Base-by-base conservation (phyloP, 805 yeast genomes). In the Grigorovia yakushimaensis region DNA sequence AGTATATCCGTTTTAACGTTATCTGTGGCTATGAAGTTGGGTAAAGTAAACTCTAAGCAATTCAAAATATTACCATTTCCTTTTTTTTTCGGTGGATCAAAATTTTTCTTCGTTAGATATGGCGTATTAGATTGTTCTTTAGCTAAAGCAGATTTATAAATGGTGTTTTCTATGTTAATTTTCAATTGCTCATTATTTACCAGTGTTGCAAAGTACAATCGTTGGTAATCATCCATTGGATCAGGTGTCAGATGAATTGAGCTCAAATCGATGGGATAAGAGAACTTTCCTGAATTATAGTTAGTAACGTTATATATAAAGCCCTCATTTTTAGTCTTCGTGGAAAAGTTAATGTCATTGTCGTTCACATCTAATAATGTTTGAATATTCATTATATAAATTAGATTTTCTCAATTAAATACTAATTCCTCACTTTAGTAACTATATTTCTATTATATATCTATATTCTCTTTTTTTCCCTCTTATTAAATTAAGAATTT, bases 141-240 rank as follows among this genome's bases (percentile, higher is more conserved):
- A 6, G 37, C 37, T 15, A 33, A 13, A 15, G 37, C 6, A 13
- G 37, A 33, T 15, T n/a, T 33, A 33, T 33, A 33, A 33, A 13
- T 15, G 15, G 37, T 33, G 4, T 33, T 33, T 33, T 33, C 17
- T 13, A 33, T 33, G 15, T 33, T 33, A 15, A 33, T 33, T 7
- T 17, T n/a, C 17, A 33, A 15, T 3, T 33, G 11, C n/a, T 33
- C 7, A 33, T 13, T 33, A 11, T n/a, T 33, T 15, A 33, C 17
- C 15, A 33, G 7, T n/a, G 17, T 33, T 15, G 18, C 17, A 33
- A 33, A 33, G n/a, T 33, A 33, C 15, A 33, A 33, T 15, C 37
- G 11, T 22, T 45, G 47, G 15, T 45, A 45, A 23, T 45, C 47
- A 22, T 45, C 47, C 13, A 45, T 37, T 13, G 47, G 47, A 21